These are phyloP conservation scores for Scutellaria galericulata DNA, from an alignment of 257 asterid species.

Conservation along the genomic window DNA sequence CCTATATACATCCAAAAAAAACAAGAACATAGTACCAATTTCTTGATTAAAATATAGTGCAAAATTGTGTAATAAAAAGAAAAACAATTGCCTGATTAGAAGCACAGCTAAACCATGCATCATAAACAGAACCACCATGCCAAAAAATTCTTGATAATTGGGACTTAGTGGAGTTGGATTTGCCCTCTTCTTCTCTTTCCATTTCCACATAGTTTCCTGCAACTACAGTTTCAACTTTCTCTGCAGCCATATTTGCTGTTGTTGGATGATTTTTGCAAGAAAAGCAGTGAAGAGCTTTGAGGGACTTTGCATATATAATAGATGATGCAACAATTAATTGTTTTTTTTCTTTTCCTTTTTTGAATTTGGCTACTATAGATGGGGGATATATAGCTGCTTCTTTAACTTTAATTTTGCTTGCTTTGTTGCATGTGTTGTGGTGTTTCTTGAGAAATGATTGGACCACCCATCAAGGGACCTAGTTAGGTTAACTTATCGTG, in stretches of 20 bases:
- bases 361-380: background rate
- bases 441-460: conserved; percentile 57
- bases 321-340: conserved; percentile 1
- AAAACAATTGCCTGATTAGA: conserved; percentile 65
- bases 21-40: background rate
- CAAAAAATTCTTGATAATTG: conserved; percentile 66
- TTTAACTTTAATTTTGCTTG: background rate
- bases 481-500: conserved; percentile 29
- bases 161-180: conserved; percentile 48
- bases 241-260: conserved; percentile 66
- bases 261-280: background rate
- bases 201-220: conserved; percentile 85
- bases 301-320: conserved; percentile 40
- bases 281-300: conserved; percentile 32
- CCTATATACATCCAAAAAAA: conserved; percentile 42
- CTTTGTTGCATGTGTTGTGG: conserved; percentile 37
- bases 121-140: conserved; percentile 96
- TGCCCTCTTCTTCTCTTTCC: conserved; percentile 64
- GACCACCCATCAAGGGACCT: conserved; percentile 51
- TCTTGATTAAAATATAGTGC: background rate
- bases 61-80: background rate
- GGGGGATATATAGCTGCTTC: conserved; percentile 31
- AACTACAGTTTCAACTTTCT: conserved; percentile 78
- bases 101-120: conserved; percentile 96
- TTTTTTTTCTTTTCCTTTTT: background rate